Percentiles rank a stretch among this genome's conserved stretches.
Evolutionary conservation across 163 green algal genomes (phyloP).

Genomic region (Scenedesmus sp.): DNA sequence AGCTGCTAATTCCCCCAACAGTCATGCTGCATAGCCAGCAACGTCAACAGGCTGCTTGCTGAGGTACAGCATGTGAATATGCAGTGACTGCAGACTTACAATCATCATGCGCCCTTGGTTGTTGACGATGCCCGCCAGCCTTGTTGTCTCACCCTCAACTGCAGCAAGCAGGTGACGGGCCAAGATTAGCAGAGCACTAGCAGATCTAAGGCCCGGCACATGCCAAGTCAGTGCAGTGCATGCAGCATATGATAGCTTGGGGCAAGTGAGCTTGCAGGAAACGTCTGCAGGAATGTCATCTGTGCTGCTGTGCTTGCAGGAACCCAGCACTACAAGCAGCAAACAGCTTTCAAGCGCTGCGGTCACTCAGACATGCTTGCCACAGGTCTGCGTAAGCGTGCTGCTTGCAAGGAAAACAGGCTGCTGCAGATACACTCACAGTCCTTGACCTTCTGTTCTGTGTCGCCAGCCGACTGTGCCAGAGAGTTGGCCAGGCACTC

Average conservation of each 20-base stretch:
- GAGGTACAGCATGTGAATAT: background rate
- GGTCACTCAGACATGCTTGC: too few species aligned
- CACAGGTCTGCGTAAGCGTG: background rate
- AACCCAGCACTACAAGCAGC: background rate
- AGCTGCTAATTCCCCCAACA: too few species aligned
- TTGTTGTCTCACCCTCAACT: background rate
- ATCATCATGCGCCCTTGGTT: slow-evolving; percentile 11
- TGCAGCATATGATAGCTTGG: background rate
- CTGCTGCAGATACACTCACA: background rate
- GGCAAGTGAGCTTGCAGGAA: background rate
- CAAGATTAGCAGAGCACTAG: background rate
- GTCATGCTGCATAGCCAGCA: too few species aligned
- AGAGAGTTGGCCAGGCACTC: slow-evolving; percentile 17
- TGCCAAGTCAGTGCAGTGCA: background rate
- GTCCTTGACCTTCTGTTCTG: slow-evolving; percentile 1
- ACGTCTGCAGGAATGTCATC: background rate
- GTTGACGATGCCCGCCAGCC: background rate
- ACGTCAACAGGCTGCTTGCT: too few species aligned
- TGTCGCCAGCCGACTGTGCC: slow-evolving; percentile 13
- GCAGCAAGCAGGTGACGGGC: background rate
- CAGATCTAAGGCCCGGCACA: background rate
- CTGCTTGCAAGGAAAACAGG: background rate
- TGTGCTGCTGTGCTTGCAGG: background rate
- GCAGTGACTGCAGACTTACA: background rate
- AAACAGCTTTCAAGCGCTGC: too few species aligned